Evolutionary conservation across 2,329 filamentous ascomycete genomes (phyloP), one percentile per base, ranked within the genome.

Genomic region (Apiospora hydei): DNA sequence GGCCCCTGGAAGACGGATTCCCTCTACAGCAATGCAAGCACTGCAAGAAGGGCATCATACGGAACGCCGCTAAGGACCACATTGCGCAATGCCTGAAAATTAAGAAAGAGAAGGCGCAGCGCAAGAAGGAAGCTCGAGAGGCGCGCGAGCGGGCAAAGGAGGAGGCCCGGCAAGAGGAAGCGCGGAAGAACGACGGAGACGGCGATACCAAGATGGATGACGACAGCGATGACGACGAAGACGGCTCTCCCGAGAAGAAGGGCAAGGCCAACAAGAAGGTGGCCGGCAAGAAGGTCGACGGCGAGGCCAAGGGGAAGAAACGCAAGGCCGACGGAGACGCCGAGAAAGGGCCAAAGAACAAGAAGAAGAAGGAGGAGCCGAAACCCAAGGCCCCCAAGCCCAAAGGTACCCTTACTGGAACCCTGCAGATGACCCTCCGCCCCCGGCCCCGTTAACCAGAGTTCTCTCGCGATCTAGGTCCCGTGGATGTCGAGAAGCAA

Each of bases 301-400:
- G 89, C 11, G 90, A 91, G 69, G 88, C 88, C 73, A 92, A 92
- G 77, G 90, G 92, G 67, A 95, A 95, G 86, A 95, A 95, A 83
- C 87, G 92, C 72, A 95, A 94, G 83, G 91, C 92, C 10, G 92
- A 94, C 71, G 88, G 85, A 10, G 92, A 95, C 76, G 88, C 89
- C n/a, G 93, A 94, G 70, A 96, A 96, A 84, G 93, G 89, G 21
- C 92, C 93, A 0, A 96, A 96, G 82, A 90, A 91, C 75, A 97
- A 97, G 86, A 98, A 97, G 86, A 97, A 97, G 86, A 97, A 97
- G 84, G 94, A 98, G 74, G 94, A 97, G 79, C 92, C 92, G 0
- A 97, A 97, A 81, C 87, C 91, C 26, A 97, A 97, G 83, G 87
- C 89, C 0, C 89, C 94, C 0, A 98, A 98, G 78, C 92, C 93